Evolutionary conservation across 768 basidiomycete genomes (phyloP).

Genomic region (Termitomyces sp.): DNA sequence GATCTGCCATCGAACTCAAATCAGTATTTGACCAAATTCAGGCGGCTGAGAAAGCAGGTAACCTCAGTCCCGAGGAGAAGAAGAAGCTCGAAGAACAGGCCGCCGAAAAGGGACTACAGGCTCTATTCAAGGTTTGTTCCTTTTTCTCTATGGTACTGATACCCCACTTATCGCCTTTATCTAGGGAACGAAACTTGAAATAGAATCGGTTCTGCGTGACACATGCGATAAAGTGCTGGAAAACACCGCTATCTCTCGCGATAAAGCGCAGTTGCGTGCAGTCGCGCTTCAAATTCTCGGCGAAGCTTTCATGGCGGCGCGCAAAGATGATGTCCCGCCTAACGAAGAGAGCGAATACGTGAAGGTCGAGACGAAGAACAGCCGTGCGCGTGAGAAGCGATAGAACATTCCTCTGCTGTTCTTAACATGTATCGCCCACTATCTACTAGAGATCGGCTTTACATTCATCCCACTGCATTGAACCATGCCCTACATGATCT

Average conservation of each 20-base stretch:
- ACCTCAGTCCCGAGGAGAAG: constrained; percentile 73
- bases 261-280: constrained; percentile 70
- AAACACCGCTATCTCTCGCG: constrained; percentile 47
- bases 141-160: background rate
- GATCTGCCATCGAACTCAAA: constrained; percentile 87
- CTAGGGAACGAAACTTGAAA: constrained; percentile 91
- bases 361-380: constrained; percentile 70
- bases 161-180: background rate
- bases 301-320: constrained; percentile 69
- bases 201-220: constrained; percentile 86
- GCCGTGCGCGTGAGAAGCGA: constrained; percentile 37
- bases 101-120: constrained; percentile 88
- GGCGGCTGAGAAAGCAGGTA: constrained; percentile 84
- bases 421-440: background rate
- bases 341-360: constrained; percentile 79
- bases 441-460: background rate
- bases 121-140: constrained; percentile 76
- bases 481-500: constrained; percentile 4
- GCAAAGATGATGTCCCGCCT: constrained; percentile 50
- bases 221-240: constrained; percentile 80
- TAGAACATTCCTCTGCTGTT: background rate
- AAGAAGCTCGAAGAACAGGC: constrained; percentile 86
- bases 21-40: constrained; percentile 89
- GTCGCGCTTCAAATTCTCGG: constrained; percentile 83
- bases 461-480: constrained; percentile 1